Evolutionary conservation across 208 protist genomes (phyloP), one percentile per base, ranked within the genome.

Genomic region (Lotmaria passim): DNA sequence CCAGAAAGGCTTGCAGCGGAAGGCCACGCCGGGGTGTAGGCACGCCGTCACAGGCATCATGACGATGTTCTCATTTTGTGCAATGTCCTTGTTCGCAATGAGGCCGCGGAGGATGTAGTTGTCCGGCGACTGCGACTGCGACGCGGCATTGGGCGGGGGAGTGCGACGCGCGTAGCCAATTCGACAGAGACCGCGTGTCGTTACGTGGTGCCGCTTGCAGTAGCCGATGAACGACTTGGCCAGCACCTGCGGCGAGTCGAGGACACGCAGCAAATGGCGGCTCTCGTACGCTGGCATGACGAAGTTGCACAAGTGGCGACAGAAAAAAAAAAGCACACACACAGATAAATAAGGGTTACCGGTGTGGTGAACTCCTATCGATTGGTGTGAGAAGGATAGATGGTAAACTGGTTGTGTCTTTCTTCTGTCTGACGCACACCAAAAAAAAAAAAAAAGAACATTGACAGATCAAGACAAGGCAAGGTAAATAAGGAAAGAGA

Each of bases 81-180:
- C 52, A 36, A 94, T 92, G 65, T 93, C 75, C 51, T 85, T 83
- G 61, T 87, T 91, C 7, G 89, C 89, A 38, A 94, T 84, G 51
- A 94, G 82, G 4, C 89, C 86, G 28, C 89, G 81, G 52, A 94
- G 72, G 41, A 66, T 38, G 36, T 44, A 34, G 46, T 31, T 63
- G 30, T 14, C 52, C 28, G 34, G 8, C 14, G 4, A n/a, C n/a
- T n/a, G n/a, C n/a, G n/a, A n/a, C n/a, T n/a, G n/a, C n/a, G 34
- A 46, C 14, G 24, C 15, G 21, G 60, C n/a, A 24, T 39, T 57
- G 7, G 44, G 33, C 11, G 69, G 70, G n/a, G 48, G 61, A 59
- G n/a, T 26, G 63, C 66, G 81, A 24, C 53, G 62, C n/a, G 83
- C 73, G 58, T 72, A 83, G 43, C 89, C 89, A 30, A 94, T 75